A percentile compares a stretch with the other conserved stretches of the same genome.
These are phyloP conservation scores for Suillus decipiens DNA, from an alignment of 768 basidiomycete species.

Conservation along the genomic window DNA sequence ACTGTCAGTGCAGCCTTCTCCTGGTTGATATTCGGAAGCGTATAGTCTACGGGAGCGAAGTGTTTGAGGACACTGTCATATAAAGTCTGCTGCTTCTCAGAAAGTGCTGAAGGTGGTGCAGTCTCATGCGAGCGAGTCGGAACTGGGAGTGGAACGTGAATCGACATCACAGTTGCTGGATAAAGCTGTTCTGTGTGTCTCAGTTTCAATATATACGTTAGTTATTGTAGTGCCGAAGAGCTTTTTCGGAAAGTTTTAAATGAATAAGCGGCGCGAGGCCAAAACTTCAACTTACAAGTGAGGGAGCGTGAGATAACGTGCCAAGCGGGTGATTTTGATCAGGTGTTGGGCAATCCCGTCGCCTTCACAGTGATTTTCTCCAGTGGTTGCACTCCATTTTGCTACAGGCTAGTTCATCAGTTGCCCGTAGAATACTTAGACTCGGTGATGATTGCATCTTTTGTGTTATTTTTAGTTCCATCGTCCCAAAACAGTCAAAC, in stretches of 20 bases:
- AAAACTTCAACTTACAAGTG: too few species aligned
- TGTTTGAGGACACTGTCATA: slow-evolving; percentile 58
- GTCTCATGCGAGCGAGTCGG: slow-evolving; percentile 26
- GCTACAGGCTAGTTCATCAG: too few species aligned
- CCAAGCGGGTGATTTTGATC: too few species aligned
- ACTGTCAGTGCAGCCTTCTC: slow-evolving; percentile 53
- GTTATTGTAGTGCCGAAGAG: neutral
- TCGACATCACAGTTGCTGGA: neutral
- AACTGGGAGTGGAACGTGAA: slow-evolving; percentile 26
- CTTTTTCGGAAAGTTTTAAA: neutral
- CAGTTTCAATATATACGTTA: slow-evolving; percentile 1
- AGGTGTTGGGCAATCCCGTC: too few species aligned
- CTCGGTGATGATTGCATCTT: too few species aligned
- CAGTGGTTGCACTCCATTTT: too few species aligned
- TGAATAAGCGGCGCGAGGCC: neutral
- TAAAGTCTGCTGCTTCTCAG: slow-evolving; percentile 47
- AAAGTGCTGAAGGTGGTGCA: slow-evolving; percentile 39
- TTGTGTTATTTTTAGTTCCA: too few species aligned
- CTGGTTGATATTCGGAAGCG: slow-evolving; percentile 45
- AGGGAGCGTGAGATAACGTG: too few species aligned
- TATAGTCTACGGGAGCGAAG: slow-evolving; percentile 55
- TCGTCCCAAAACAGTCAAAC: too few species aligned
- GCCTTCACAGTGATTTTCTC: too few species aligned
- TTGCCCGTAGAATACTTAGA: too few species aligned
- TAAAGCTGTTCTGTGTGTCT: neutral